A percentile compares a stretch with the other conserved stretches of the same genome.
phyloP scores from a whole-genome alignment of 139 green algal genomes.

The Chlamydomonas applanata region DNA sequence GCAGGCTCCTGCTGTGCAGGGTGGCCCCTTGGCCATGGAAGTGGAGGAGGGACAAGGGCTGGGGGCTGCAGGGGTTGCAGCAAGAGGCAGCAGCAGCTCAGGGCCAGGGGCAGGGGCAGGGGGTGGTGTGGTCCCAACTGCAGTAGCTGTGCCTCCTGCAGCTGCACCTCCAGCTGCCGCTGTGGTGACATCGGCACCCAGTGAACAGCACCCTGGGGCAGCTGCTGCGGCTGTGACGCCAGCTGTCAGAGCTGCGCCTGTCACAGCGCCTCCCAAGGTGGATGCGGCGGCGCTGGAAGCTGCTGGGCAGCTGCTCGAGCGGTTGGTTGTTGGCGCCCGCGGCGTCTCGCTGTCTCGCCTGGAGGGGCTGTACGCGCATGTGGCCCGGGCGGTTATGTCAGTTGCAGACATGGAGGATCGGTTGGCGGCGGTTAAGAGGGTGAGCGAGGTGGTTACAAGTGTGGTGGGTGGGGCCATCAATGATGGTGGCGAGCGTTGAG shows the following conservation, averaged over 20 bases:
- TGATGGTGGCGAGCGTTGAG: too few species aligned
- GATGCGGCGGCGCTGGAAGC: background rate
- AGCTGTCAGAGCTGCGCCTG: background rate
- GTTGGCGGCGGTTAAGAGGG: conserved; percentile 1
- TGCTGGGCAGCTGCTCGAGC: background rate
- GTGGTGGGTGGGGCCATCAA: too few species aligned
- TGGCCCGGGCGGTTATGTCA: background rate
- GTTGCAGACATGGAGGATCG: conserved; percentile 1
- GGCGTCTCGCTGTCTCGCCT: background rate
- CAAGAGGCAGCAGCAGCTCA: conserved; percentile 8
- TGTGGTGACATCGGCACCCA: background rate
- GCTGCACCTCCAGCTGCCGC: background rate
- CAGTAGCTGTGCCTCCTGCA: background rate
- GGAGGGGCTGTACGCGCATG: conserved; percentile 10
- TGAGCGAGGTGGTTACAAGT: background rate
- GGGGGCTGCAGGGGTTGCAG: too few species aligned
- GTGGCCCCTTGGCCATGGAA: too few species aligned
- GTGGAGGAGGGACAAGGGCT: too few species aligned
- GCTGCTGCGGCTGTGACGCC: background rate
- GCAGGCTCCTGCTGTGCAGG: too few species aligned
- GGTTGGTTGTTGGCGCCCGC: background rate
- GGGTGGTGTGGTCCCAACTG: background rate
- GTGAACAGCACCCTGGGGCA: background rate
- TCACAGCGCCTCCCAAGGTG: background rate
- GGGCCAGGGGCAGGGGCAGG: background rate